Evolutionary conservation across 768 basidiomycete species (phyloP).

Genomic region (Mycena filopes): DNA sequence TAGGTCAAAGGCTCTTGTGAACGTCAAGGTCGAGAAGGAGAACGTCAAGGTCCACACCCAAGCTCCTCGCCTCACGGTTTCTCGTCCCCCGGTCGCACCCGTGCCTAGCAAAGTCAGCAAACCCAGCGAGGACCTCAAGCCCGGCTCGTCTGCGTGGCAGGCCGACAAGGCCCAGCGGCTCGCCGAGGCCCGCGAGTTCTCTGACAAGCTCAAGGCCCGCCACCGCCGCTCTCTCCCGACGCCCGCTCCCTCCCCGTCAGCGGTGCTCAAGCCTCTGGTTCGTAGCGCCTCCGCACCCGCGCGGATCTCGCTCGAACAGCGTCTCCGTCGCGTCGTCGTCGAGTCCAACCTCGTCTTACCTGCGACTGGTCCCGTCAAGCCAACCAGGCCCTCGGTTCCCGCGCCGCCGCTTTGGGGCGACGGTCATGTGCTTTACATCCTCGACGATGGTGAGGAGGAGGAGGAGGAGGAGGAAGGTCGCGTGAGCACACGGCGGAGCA

Average conservation of each 20-base stretch:
- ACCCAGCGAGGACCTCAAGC: background rate
- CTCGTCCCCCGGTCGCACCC: background rate
- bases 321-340: conserved; percentile 4
- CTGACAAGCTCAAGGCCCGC: background rate
- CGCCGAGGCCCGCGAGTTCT: background rate
- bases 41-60: background rate
- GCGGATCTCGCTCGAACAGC: conserved; percentile 2
- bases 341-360: background rate
- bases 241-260: background rate
- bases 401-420: conserved; percentile 21
- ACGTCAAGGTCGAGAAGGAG: background rate
- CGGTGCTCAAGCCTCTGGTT: background rate
- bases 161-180: background rate
- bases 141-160: conserved; percentile 5
- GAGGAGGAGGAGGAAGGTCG: background rate
- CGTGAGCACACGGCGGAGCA: background rate
- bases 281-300: background rate
- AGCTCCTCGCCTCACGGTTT: background rate
- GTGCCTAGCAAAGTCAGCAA: too few relatives aligned
- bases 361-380: background rate
- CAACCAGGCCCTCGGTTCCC: too few relatives aligned
- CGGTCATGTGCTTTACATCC: background rate
- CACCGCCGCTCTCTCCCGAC: background rate
- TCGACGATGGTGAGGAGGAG: conserved; percentile 4
- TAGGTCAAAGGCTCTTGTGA: background rate